Percentiles rank a stretch among this genome's conserved stretches.
Conservation (phyloP, 768 basidiomycete species). For the Lentinus tigrinus region DNA sequence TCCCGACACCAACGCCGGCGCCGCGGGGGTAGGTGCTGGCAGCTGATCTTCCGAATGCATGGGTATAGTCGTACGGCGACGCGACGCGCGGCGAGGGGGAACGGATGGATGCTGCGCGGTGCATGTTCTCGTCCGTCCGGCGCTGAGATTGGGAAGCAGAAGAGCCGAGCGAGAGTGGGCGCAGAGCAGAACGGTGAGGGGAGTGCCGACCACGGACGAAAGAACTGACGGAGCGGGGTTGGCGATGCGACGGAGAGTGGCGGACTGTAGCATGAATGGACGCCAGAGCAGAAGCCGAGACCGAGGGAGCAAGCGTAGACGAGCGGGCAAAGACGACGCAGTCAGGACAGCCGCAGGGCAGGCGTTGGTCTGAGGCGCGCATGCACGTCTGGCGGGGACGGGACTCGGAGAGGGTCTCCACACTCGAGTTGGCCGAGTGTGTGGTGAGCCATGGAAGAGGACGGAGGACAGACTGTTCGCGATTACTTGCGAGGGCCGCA, state of each 20-base stretch:
- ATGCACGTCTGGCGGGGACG: constrained; percentile 4
- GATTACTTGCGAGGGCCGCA: background rate
- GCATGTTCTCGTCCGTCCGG: constrained; percentile 11
- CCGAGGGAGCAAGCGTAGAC: background rate
- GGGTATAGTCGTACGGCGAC: background rate
- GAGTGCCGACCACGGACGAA: background rate
- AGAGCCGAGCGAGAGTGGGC: background rate
- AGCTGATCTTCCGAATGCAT: background rate
- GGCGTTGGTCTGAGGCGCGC: background rate
- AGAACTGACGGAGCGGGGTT: no score
- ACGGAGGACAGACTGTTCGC: background rate
- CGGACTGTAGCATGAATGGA: background rate
- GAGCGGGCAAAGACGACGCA: background rate
- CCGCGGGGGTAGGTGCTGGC: background rate
- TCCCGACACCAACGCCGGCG: constrained; percentile 3
- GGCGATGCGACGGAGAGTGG: background rate
- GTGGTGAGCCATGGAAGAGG: background rate
- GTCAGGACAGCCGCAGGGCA: constrained; percentile 1
- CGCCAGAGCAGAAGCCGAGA: background rate
- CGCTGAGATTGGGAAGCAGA: background rate
- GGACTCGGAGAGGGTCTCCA: background rate
- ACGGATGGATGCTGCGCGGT: constrained; percentile 1
- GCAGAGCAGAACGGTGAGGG: background rate
- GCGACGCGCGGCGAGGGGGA: background rate
- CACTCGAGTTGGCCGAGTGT: background rate